phyloP scores from a whole-genome alignment of 345 rosid genomes.

The Chamaenerion angustifolium region DNA sequence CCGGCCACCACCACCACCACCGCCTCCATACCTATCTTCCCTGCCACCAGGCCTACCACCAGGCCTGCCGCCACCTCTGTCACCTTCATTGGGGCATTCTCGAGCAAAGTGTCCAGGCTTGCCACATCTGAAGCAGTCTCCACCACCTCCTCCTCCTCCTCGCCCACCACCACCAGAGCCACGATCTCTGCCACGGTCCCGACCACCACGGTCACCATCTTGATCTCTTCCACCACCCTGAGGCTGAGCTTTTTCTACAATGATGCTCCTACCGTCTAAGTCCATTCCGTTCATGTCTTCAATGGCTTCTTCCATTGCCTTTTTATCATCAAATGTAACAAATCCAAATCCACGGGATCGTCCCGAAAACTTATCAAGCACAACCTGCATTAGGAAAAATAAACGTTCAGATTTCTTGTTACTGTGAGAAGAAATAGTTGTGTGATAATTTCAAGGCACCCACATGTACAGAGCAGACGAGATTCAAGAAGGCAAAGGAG shows the following conservation, averaged over 20 bases:
- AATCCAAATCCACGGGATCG: constrained; percentile 98
- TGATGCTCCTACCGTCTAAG: constrained; percentile 77
- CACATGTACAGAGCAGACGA: no score
- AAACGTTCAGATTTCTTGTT: no score
- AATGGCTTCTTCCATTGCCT: constrained; percentile 88
- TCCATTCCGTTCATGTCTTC: constrained; percentile 83
- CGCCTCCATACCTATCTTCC: constrained; percentile 17
- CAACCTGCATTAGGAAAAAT: constrained; percentile 37
- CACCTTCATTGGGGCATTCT: constrained; percentile 76
- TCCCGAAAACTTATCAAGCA: constrained; percentile 73
- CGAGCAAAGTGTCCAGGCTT: constrained; percentile 97
- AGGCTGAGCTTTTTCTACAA: constrained; percentile 94
- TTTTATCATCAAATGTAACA: constrained; percentile 72
- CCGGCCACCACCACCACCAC: constrained; percentile 27
- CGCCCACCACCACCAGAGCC: constrained; percentile 40
- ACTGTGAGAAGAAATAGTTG: no score
- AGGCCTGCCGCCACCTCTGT: constrained; percentile 18
- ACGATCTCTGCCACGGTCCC: constrained; percentile 38
- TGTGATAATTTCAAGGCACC: no score
- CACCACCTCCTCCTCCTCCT: constrained; percentile 40
- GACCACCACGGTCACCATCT: constrained; percentile 16
- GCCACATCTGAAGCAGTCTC: constrained; percentile 90
- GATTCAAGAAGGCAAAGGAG: no score
- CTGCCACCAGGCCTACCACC: constrained; percentile 8
- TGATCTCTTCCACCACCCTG: constrained; percentile 60